Evolutionary conservation across 257 asterid species (phyloP), one percentile per base, ranked within the genome.

Genomic region (Agastache rugosa): DNA sequence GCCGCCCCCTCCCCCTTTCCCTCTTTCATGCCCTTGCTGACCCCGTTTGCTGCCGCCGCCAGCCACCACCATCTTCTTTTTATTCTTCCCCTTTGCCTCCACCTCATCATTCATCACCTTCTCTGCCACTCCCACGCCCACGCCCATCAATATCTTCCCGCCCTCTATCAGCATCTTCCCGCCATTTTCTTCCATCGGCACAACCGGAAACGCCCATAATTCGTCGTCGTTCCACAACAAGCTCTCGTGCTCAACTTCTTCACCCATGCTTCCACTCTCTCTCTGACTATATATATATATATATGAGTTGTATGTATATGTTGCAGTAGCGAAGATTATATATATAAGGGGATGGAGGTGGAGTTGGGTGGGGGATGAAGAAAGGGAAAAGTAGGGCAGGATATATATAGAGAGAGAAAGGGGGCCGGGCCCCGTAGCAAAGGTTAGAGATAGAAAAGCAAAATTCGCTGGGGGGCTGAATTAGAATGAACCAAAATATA

Each of bases 401-500:
- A 42, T 64, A 56, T 72, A 17, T 77, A 72, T 56, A 77, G 23
- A 22, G 37, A 14, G 15, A 23, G 42, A 25, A 19, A 14, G 64
- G 8, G 47, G n/a, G 29, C n/a, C n/a, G n/a, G n/a, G n/a, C 37
- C 7, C 37, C 27, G 12, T 14, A 11, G 23, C 44, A 29, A 16
- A 71, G 58, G 60, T 39, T 70, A 23, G 55, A 65, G 60, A 68
- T 11, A 67, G 56, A 41, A 76, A 80, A 65, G 81, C 74, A 76
- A 71, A 68, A 71, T 77, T 78, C 25, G 59, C 27, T 47, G 80
- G 81, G 81, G 76, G 81, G 69, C 45, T 23, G 5, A 79, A 62
- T 58, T 39, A 70, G 79, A 73, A 83, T 56, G 72, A 62, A 83
- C 81, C 85, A 86, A 88, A 82, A 80, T 62, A 84, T 77, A 85